phyloP scores from a whole-genome alignment of 1,284 basidiomycete species.

The Butyriboletus appendiculatus region DNA sequence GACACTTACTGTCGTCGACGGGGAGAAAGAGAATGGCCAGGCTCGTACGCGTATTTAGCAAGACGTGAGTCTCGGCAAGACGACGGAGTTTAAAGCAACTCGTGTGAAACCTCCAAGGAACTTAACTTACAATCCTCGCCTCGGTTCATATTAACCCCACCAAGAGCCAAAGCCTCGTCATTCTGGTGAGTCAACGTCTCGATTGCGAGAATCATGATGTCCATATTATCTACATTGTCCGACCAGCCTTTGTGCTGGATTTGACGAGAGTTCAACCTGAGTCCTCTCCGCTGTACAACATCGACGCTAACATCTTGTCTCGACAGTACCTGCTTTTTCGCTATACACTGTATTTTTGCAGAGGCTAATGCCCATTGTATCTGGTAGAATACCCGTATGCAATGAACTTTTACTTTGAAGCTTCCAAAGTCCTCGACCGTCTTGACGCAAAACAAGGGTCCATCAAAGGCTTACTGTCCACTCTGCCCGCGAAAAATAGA shows the following conservation, averaged over 20 bases:
- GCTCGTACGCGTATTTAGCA: constrained; percentile 26
- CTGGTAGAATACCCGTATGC: constrained; percentile 41
- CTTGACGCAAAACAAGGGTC: constrained; percentile 86
- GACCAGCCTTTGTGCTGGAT: constrained; percentile 45
- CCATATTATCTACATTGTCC: constrained; percentile 86
- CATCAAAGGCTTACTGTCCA: constrained; percentile 76
- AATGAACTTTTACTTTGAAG: constrained; percentile 96
- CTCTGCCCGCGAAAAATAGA: constrained; percentile 72
- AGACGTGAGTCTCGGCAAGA: constrained; percentile 32
- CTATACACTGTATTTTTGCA: constrained; percentile 5
- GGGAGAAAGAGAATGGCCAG: constrained; percentile 19
- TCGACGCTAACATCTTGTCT: constrained; percentile 13
- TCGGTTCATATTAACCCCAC: neutral
- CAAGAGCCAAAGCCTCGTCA: neutral
- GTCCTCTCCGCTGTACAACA: constrained; percentile 5
- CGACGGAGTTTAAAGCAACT: constrained; percentile 33
- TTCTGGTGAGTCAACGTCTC: constrained; percentile 24
- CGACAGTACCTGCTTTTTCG: constrained; percentile 19
- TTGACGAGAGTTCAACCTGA: constrained; percentile 48
- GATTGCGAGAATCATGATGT: constrained; percentile 47
- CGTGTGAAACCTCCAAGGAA: neutral
- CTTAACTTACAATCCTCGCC: neutral
- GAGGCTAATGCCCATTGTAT: constrained; percentile 28
- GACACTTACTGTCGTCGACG: constrained; percentile 26
- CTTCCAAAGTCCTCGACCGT: constrained; percentile 78